Evolutionary conservation across 2,329 filamentous ascomycete genomes (phyloP).

Genomic region (Dendryphion nanum): DNA sequence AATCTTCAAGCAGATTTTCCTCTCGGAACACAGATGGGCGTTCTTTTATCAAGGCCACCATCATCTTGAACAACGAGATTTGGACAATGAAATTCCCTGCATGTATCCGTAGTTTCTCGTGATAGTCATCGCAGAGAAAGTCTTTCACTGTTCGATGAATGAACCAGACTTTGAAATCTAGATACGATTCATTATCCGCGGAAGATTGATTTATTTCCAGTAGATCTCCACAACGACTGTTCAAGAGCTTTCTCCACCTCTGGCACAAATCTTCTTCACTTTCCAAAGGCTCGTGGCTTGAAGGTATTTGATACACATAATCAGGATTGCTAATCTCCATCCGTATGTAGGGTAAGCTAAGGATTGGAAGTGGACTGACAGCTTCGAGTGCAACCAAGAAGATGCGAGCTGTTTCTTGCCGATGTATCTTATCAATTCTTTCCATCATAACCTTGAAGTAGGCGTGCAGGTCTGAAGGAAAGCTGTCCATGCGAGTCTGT

Average conservation of each 20-base stretch:
- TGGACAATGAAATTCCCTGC: too few relatives aligned
- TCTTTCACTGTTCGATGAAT: slow-evolving; percentile 18
- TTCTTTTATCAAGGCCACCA: too few relatives aligned
- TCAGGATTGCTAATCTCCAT: slow-evolving; percentile 3
- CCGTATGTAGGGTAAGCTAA: slow-evolving; percentile 7
- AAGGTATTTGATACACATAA: slow-evolving; percentile 3
- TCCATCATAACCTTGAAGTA: slow-evolving; percentile 10
- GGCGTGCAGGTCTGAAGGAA: slow-evolving; percentile 6
- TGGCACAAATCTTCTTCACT: not conserved
- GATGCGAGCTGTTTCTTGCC: slow-evolving; percentile 7
- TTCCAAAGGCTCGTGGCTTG: not conserved
- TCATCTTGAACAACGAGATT: too few relatives aligned
- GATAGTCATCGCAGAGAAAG: slow-evolving; percentile 11
- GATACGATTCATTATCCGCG: slow-evolving; percentile 6
- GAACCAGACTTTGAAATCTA: too few relatives aligned
- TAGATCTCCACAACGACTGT: slow-evolving; percentile 17
- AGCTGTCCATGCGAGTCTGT: slow-evolving; percentile 2
- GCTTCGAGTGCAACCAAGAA: slow-evolving; percentile 8
- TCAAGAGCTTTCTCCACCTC: slow-evolving; percentile 6
- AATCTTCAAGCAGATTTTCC: too few relatives aligned
- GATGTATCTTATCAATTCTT: slow-evolving; percentile 6
- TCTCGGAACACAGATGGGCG: too few relatives aligned
- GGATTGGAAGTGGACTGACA: slow-evolving; percentile 6
- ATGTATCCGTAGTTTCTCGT: too few relatives aligned
- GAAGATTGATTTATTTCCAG: slow-evolving; percentile 11